These are phyloP conservation scores for Huntiella savannae DNA, from an alignment of 2,329 filamentous ascomycete genomes.

Conservation along the genomic window DNA sequence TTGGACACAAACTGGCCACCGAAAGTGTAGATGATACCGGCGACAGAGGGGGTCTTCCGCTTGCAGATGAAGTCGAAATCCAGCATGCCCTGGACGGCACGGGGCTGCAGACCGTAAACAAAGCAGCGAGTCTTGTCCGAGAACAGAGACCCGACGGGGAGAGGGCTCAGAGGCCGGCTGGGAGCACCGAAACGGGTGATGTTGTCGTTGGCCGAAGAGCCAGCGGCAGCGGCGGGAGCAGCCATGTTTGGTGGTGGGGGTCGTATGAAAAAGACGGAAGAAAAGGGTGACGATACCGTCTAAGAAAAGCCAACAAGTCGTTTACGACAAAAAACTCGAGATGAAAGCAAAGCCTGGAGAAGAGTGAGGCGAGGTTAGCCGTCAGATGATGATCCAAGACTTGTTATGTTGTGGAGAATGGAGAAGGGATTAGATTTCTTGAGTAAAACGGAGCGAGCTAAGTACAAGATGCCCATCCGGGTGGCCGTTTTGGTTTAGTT, in stretches of 20 bases:
- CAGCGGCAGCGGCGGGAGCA: slow-evolving; percentile 30
- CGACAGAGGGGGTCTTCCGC: slow-evolving; percentile 85
- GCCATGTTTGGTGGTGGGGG: slow-evolving; percentile 12
- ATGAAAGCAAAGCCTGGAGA: slow-evolving; percentile 1
- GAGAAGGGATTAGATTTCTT: no score
- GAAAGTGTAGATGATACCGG: slow-evolving; percentile 99
- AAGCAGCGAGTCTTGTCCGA: slow-evolving; percentile 99
- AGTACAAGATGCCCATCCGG: no score
- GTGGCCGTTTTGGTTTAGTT: no score
- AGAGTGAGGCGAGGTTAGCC: background rate
- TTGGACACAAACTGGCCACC: slow-evolving; percentile 99
- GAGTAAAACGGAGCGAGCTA: no score
- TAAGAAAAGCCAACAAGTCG: background rate
- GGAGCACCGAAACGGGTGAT: slow-evolving; percentile 90
- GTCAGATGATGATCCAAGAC: background rate
- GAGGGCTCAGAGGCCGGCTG: slow-evolving; percentile 78
- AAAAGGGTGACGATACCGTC: background rate
- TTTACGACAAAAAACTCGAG: slow-evolving; percentile 1
- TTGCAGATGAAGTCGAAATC: slow-evolving; percentile 99
- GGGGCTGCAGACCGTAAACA: slow-evolving; percentile 96
- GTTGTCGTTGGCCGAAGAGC: slow-evolving; percentile 82
- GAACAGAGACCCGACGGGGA: slow-evolving; percentile 79
- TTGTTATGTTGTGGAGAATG: background rate
- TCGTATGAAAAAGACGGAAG: slow-evolving; percentile 12
- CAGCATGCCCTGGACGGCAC: slow-evolving; percentile 81